These are phyloP conservation scores for Fusarium buxicola DNA, from an alignment of 2,329 filamentous ascomycete genomes.

Conservation along the genomic window DNA sequence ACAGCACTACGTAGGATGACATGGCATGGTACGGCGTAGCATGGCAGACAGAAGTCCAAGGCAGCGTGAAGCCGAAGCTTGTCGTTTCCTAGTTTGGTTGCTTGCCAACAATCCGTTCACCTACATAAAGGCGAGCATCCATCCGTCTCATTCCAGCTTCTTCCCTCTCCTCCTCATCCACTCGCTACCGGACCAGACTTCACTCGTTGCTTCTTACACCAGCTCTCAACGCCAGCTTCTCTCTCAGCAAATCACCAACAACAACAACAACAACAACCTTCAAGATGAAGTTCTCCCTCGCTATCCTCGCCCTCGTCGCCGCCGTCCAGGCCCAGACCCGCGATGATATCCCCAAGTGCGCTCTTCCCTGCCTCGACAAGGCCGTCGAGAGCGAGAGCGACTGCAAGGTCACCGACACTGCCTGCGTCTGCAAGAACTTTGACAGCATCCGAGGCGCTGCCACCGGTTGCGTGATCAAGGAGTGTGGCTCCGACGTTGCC, in stretches of 20 bases:
- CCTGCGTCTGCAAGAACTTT: constrained; percentile 53
- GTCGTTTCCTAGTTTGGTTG: not conserved
- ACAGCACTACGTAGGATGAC: constrained; percentile 4
- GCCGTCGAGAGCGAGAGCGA: constrained; percentile 47
- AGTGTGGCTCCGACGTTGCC: constrained; percentile 53
- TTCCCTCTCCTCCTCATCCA: constrained; percentile 47
- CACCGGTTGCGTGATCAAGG: constrained; percentile 51
- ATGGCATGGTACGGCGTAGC: not conserved
- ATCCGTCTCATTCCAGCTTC: constrained; percentile 21
- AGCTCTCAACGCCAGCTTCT: not conserved
- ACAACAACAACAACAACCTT: constrained; percentile 29
- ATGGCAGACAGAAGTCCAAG: not conserved
- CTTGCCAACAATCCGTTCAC: not conserved
- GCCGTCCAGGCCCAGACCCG: constrained; percentile 51
- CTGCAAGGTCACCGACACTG: constrained; percentile 50
- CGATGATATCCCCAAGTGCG: constrained; percentile 53
- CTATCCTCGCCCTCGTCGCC: constrained; percentile 50
- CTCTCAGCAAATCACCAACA: constrained; percentile 13
- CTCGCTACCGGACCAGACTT: constrained; percentile 44
- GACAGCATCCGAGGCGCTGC: constrained; percentile 47
- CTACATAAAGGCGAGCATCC: constrained; percentile 49
- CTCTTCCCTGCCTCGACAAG: constrained; percentile 51
- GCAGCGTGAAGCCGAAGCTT: constrained; percentile 1
- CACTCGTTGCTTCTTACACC: constrained; percentile 46
- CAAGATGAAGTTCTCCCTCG: constrained; percentile 56